These are phyloP conservation scores for Gamarada debralockiae DNA, from an alignment of 495 filamentous ascomycete genomes.

Conservation along the genomic window DNA sequence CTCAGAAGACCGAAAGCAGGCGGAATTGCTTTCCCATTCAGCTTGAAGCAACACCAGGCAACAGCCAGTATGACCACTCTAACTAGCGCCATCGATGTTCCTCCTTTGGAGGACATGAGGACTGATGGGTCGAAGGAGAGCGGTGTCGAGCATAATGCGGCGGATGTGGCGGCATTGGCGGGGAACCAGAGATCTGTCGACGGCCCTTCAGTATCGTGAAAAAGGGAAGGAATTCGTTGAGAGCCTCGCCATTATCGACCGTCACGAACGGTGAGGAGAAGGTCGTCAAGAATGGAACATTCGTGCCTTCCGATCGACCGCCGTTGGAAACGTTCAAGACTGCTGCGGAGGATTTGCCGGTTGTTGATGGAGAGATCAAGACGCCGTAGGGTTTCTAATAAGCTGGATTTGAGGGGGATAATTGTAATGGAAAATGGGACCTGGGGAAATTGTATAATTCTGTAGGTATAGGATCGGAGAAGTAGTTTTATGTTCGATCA, in stretches of 20 bases:
- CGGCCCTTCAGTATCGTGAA: neutral
- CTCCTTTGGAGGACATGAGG: slow-evolving; percentile 12
- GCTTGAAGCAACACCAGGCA: slow-evolving; percentile 41
- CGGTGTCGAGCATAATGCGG: slow-evolving; percentile 5
- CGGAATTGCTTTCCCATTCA: slow-evolving; percentile 50
- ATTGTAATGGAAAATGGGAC: neutral
- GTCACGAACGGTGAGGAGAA: neutral
- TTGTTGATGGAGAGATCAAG: neutral
- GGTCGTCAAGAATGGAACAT: slow-evolving; percentile 15
- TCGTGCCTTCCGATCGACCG: slow-evolving; percentile 16
- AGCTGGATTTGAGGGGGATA: neutral
- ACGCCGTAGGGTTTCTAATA: neutral
- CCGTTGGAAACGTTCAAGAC: slow-evolving; percentile 20
- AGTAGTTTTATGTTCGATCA: neutral
- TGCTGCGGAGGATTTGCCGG: slow-evolving; percentile 10
- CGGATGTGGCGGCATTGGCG: slow-evolving; percentile 2
- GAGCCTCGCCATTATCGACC: neutral
- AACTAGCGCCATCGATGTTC: slow-evolving; percentile 7
- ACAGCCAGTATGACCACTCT: slow-evolving; percentile 53
- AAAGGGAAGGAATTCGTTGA: neutral
- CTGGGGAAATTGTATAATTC: neutral
- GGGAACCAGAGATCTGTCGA: too few species aligned
- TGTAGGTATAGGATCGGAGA: neutral
- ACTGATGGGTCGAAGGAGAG: slow-evolving; percentile 6
- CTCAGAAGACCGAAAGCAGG: slow-evolving; percentile 44